Evolutionary conservation across 1,284 basidiomycete species (phyloP).

Genomic region (Porodaedalea pini): DNA sequence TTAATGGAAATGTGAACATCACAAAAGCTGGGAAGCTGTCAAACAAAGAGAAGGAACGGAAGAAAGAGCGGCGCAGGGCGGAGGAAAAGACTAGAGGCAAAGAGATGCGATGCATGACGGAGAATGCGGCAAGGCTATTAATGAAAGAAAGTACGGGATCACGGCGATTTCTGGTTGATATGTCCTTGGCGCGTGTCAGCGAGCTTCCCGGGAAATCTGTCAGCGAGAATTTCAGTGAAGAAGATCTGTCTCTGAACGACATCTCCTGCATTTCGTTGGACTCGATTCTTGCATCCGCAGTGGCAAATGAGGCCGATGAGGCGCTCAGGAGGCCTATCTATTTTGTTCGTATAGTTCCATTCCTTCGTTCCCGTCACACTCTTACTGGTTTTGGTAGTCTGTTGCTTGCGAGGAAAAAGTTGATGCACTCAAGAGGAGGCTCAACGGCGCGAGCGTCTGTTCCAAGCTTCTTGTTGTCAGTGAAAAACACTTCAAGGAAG

Average conservation of each 20-base stretch:
- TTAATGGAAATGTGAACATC: no score
- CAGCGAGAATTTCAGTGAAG: not conserved
- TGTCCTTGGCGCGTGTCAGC: not conserved
- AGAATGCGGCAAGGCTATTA: not conserved
- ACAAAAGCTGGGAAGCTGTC: not conserved
- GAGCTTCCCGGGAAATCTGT: not conserved
- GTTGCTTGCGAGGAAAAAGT: not conserved
- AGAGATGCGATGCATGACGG: not conserved
- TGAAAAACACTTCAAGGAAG: not conserved
- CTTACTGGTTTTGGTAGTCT: not conserved
- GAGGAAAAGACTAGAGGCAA: not conserved
- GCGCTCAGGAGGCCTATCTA: not conserved
- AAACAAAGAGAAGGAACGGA: not conserved
- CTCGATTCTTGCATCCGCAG: no score
- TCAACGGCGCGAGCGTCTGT: not conserved
- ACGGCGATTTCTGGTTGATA: not conserved
- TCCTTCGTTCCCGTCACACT: not conserved
- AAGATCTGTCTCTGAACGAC: not conserved
- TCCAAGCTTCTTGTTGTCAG: not conserved
- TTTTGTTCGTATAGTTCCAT: not conserved
- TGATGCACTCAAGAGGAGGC: not conserved
- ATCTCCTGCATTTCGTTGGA: not conserved
- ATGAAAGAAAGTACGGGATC: not conserved
- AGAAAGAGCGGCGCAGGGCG: not conserved
- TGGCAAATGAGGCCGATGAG: not conserved